Base-by-base conservation (phyloP, 306 rosid genomes). In the Lotus japonicus region DNA sequence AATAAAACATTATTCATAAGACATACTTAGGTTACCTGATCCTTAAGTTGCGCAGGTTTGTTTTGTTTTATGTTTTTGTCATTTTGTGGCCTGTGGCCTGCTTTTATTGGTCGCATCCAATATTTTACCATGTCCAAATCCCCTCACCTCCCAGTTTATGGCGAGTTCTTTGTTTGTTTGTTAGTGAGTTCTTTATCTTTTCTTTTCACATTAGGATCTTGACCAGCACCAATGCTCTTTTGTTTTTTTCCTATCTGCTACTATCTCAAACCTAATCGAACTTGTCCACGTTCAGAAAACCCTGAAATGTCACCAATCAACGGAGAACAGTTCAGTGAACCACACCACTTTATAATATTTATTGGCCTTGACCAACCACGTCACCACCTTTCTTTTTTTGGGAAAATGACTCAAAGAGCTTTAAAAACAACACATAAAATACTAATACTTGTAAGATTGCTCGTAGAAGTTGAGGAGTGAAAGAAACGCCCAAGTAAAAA, bases 221-320 rank as follows among this genome's bases (percentile, higher is more conserved):
- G 19, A 21, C 55, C 67, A 9, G 38, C 26, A 5, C 36, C 0
- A 31, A 26, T 31, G 36, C 5, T 31, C 36, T 31, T 11, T 58
- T 23, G 44, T 53, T 17, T 26, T 72, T 57, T 31, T 31, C 36
- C 36, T 31, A 31, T 31, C 36, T 31, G 36, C 36, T 6, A 1
- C 38, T 28, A 67, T 76, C 73, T 15, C 0, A 12, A 56, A 71
- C 66, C 55, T 6, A 64, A 31, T 31, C 36, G 7, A 45, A 72
- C 43, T 26, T 54, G 68, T 81, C 86, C 92, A 86, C 90, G 88
- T 83, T 55, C 80, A 70, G 81, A 71, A 68, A 71, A 71, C n/a
- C 13, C 12, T 53, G 38, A 79, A 69, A 15, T 42, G 45, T 65
- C 81, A 70, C 44, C 63, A 8, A 75, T 78, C 67, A 28, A 11